A percentile compares a stretch with the other conserved stretches of the same genome.
These are phyloP conservation scores for Trifolium fragiferum DNA, from an alignment of 306 rosid species.

Conservation along the genomic window DNA sequence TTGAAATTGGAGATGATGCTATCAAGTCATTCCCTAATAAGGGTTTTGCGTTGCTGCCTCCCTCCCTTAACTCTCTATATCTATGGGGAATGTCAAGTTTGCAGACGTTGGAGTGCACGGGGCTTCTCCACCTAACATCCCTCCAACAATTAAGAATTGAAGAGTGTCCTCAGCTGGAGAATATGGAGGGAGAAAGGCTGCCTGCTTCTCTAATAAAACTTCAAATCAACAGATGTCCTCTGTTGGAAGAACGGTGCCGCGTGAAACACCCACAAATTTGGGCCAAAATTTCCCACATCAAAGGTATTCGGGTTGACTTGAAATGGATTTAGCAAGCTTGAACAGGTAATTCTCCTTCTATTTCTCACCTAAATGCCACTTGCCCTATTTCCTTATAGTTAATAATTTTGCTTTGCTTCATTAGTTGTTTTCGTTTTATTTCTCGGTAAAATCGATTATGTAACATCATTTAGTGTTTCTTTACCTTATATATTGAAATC, in stretches of 20 bases:
- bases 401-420: neutral
- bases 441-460: neutral
- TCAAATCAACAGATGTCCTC: neutral
- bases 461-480: neutral
- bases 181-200: neutral
- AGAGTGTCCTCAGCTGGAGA: neutral
- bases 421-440: no score
- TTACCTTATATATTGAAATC: neutral
- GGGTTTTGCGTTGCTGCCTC: constrained; percentile 10
- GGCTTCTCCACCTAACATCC: constrained; percentile 9
- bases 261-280: constrained; percentile 7
- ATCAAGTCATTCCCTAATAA: neutral
- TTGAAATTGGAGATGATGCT: neutral
- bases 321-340: neutral
- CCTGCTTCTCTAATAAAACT: constrained; percentile 9
- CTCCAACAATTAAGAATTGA: neutral
- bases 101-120: constrained; percentile 3
- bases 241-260: neutral
- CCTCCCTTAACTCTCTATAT: neutral
- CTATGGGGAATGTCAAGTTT: neutral
- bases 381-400: neutral
- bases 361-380: neutral
- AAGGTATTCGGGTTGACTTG: neutral
- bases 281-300: constrained; percentile 10
- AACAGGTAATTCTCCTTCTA: neutral